Conservation (phyloP, 2,329 filamentous ascomycete species). For the Hawksworthiomyces lignivorus region DNA sequence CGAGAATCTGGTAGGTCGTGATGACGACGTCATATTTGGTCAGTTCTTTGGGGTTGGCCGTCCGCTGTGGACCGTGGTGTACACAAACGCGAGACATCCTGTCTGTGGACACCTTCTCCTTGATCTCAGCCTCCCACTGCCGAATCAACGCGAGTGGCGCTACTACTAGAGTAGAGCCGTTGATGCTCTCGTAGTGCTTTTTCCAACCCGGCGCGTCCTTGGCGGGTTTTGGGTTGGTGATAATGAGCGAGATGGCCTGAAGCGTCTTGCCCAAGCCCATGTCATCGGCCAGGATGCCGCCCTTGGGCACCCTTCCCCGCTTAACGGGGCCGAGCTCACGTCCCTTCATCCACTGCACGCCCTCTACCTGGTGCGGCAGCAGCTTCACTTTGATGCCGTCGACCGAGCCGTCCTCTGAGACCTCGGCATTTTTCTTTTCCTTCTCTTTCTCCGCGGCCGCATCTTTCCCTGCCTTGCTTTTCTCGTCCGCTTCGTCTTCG, state of each 20-base stretch:
- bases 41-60: slow-evolving; percentile 69
- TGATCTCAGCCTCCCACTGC: slow-evolving; percentile 94
- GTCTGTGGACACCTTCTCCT: slow-evolving; percentile 61
- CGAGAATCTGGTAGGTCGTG: slow-evolving; percentile 92
- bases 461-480: background rate
- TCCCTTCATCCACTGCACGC: slow-evolving; percentile 89
- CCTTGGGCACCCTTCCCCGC: slow-evolving; percentile 74
- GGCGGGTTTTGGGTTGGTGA: slow-evolving; percentile 69
- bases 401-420: slow-evolving; percentile 44
- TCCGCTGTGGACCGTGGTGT: slow-evolving; percentile 81
- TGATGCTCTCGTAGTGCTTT: slow-evolving; percentile 60
- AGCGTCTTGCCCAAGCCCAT: slow-evolving; percentile 97
- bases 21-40: slow-evolving; percentile 89
- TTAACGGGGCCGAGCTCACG: slow-evolving; percentile 84
- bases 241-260: slow-evolving; percentile 81
- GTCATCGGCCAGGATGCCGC: slow-evolving; percentile 92
- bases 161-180: slow-evolving; percentile 81
- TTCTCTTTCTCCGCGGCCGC: slow-evolving; percentile 53
- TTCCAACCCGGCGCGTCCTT: slow-evolving; percentile 52
- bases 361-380: slow-evolving; percentile 88
- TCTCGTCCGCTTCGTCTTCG: slow-evolving; percentile 31
- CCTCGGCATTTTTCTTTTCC: slow-evolving; percentile 30
- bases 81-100: slow-evolving; percentile 75
- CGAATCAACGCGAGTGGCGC: slow-evolving; percentile 90
- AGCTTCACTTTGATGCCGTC: slow-evolving; percentile 82